Percentiles rank a stretch among this genome's conserved stretches.
These are phyloP conservation scores for Mucor indicus DNA, from an alignment of 371 early-diverging fungal species.

Conservation along the genomic window DNA sequence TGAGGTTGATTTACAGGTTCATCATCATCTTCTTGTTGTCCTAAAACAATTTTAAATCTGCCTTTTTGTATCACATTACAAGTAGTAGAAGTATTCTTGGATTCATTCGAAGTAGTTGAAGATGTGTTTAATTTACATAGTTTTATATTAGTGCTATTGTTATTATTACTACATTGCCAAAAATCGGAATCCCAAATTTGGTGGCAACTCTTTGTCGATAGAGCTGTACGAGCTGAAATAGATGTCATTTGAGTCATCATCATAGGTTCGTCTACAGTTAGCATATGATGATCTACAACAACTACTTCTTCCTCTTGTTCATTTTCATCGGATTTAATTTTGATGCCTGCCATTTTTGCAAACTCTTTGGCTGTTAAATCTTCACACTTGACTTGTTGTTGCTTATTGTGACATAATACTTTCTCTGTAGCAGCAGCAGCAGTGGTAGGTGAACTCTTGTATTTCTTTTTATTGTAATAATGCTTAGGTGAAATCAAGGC, in stretches of 20 bases:
- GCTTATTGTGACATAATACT: slow-evolving; percentile 22
- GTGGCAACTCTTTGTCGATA: slow-evolving; percentile 23
- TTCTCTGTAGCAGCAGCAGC: slow-evolving; percentile 41
- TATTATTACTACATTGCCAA: slow-evolving; percentile 22
- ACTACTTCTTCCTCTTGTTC: slow-evolving; percentile 1
- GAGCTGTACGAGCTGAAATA: slow-evolving; percentile 13
- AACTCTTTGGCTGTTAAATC: slow-evolving; percentile 50
- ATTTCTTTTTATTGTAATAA: slow-evolving; percentile 2
- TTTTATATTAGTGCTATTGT: background rate
- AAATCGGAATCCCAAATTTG: slow-evolving; percentile 46
- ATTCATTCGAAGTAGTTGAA: background rate
- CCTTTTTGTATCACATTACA: slow-evolving; percentile 34
- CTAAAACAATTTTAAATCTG: slow-evolving; percentile 40
- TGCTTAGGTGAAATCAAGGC: slow-evolving; percentile 14
- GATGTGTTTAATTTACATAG: slow-evolving; percentile 2
- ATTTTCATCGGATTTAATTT: slow-evolving; percentile 19
- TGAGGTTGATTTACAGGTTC: slow-evolving; percentile 28
- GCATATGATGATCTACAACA: background rate
- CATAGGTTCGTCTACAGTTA: background rate
- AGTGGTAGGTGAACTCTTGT: slow-evolving; percentile 14
- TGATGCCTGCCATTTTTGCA: slow-evolving; percentile 41
- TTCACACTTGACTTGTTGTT: slow-evolving; percentile 22
- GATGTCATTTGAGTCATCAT: slow-evolving; percentile 24
- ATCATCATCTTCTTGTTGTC: slow-evolving; percentile 20
- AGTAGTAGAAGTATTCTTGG: slow-evolving; percentile 8